phyloP scores from a whole-genome alignment of 352 stramenopile species.

The Pythium dissimile region DNA sequence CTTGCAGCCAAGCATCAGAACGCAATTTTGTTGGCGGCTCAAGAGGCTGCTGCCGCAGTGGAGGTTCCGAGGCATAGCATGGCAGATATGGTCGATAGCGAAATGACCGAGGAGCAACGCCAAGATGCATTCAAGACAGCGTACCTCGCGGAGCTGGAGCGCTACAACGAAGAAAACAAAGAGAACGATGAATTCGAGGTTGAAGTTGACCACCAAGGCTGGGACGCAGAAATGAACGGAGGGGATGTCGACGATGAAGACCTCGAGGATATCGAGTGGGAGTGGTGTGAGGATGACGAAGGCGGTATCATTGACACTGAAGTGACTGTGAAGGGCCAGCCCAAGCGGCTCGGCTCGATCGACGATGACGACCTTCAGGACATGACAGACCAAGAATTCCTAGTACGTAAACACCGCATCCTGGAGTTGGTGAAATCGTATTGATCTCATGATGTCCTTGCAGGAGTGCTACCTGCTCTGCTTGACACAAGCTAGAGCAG shows the following conservation, averaged over 20 bases:
- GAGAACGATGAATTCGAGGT: conserved; percentile 77
- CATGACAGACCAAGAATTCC: conserved; percentile 85
- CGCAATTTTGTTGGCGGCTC: conserved; percentile 19
- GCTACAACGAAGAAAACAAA: conserved; percentile 84
- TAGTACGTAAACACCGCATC: no score
- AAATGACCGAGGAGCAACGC: conserved; percentile 78
- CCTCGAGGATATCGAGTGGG: conserved; percentile 81
- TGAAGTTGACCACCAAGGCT: conserved; percentile 77
- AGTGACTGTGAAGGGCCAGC: conserved; percentile 61
- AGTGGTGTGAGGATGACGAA: conserved; percentile 74
- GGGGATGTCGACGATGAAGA: conserved; percentile 71
- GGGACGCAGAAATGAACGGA: conserved; percentile 81
- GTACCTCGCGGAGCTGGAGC: conserved; percentile 80
- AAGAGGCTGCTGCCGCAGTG: conserved; percentile 30
- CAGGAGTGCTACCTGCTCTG: conserved; percentile 78
- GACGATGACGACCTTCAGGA: conserved; percentile 78
- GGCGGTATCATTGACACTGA: conserved; percentile 37
- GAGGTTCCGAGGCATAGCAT: conserved; percentile 45
- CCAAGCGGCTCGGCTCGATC: conserved; percentile 60
- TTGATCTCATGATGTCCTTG: conserved; percentile 1
- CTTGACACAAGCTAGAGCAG: conserved; percentile 20
- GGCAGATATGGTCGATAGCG: conserved; percentile 47
- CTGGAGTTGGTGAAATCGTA: background rate
- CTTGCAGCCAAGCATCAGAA: conserved; percentile 76
- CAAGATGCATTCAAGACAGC: conserved; percentile 81